Evolutionary conservation across 1,284 basidiomycete species (phyloP), one percentile per base, ranked within the genome.

Genomic region (Inonotus hispidus): DNA sequence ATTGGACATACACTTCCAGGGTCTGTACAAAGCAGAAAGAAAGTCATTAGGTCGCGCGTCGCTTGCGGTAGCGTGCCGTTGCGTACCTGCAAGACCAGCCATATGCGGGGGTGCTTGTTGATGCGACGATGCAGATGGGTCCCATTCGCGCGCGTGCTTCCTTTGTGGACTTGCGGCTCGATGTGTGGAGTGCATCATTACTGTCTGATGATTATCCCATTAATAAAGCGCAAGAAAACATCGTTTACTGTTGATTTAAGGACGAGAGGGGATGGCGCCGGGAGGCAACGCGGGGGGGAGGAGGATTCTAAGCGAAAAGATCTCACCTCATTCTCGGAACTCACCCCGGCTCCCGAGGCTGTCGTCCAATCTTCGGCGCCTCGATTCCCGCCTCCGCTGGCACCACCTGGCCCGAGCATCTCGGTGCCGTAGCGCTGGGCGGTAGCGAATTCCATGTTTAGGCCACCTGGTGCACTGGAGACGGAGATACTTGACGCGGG

Each of bases 121-220:
- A 14, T 60, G 59, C n/a, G 39, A 38, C 23, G 49, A 55, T 16
- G 49, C 16, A n/a, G 53, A n/a, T 21, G 39, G 38, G 16, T 52
- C 50, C 60, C 60, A 62, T 29, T 61, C 54, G 32, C 60, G 55
- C 13, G 50, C 13, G 41, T 62, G 60, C 23, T 62, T 62, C 16
- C 60, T 32, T 19, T 45, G 37, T 21, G 60, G 60, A 27, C 60
- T 62, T 23, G 56, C 37, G 21, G n/a, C 56, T 3, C 47, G 60
- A 27, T 41, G n/a, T 7, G n/a, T n/a, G 3, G 45, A 14, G 29
- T 25, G 39, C n/a, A 60, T 35, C 38, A 59, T 37, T 1, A 16
- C 23, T 43, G 41, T 2, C 55, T 53, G 35, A n/a, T 7, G 19
- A 35, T 38, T 37, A 27, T 54, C 14, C 19, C 32, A 11, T 7